Evolutionary conservation across 2,329 filamentous ascomycete genomes (phyloP), one percentile per base, ranked within the genome.

Genomic region (Xylaria multiplex): DNA sequence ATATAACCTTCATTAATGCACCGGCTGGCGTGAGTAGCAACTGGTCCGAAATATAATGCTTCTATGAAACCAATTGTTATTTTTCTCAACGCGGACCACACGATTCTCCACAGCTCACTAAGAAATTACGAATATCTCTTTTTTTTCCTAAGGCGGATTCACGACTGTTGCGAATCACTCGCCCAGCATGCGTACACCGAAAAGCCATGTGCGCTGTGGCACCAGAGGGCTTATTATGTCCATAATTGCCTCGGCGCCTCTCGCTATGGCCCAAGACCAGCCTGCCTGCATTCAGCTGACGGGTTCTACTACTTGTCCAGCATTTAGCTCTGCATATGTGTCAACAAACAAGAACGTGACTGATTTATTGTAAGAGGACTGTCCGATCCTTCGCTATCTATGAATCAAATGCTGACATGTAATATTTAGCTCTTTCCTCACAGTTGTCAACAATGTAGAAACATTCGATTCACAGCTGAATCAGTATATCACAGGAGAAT

Each of bases 391-490:
- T 59, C 49, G 64, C 56, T 69, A 57, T 56, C 42, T 19, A 62
- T 22, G 13, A 43, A 19, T 7, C 27, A 32, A 55, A 43, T 71
- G 59, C 65, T 70, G 50, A 69, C 61, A 37, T 13, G 16, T 30
- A 19, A 35, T 55, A 9, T 22, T 30, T 75, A 97, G 94, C 81
- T 90, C 93, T 53, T 99, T 98, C 78, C 86, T 99, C 70, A 83
- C 88, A 70, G 92, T 86, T 78, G 96, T 98, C 72, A 91, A 91
- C 50, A 90, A 91, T 76, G 85, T 86, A 16, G 80, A 85, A 60
- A 88, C 90, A 8, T 99, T 99, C 77, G 96, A 99, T 78, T 78
- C 84, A 48, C 86, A 91, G 74, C 81, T 99, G 75, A 83, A 81
- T 58, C 82, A 86, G 62, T 97, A 96, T 79, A 86, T 97, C 59